Percentiles rank a stretch among this genome's conserved stretches.
Conservation (phyloP, 78 protist genomes). For the Dictyostelium intermedium region DNA sequence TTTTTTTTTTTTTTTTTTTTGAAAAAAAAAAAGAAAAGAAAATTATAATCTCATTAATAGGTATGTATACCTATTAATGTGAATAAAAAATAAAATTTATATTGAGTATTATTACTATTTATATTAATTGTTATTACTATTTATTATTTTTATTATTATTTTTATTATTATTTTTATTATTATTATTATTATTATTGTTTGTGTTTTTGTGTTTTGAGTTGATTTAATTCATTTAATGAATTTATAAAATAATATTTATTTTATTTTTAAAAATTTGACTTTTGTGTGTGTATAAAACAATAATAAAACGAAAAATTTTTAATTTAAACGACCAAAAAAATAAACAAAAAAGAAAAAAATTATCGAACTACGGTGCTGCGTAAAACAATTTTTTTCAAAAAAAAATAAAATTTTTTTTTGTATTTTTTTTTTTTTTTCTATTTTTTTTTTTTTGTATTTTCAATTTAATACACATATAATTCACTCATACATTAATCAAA, state of each 20-base stretch:
- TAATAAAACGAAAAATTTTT: background rate
- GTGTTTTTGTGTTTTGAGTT: too few species aligned
- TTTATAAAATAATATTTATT: too few species aligned
- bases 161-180: background rate
- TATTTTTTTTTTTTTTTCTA: constrained; percentile 2
- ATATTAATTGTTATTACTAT: too few species aligned
- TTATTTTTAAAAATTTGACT: too few species aligned
- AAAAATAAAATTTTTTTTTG: background rate
- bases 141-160: background rate
- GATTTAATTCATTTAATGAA: background rate
- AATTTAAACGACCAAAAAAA: background rate
- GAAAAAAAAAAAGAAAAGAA: too few species aligned
- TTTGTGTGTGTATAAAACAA: too few species aligned
- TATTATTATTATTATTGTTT: background rate
- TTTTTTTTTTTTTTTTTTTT: too few species aligned
- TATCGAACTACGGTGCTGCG: background rate
- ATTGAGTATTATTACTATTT: too few species aligned
- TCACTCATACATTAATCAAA: background rate
- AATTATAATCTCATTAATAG: too few species aligned
- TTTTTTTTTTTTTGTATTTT: background rate
- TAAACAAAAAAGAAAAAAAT: background rate
- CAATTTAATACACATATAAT: background rate
- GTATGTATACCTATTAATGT: too few species aligned
- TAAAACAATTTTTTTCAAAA: background rate
- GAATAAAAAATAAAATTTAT: too few species aligned